Evolutionary conservation across 352 stramenopile species (phyloP), one percentile per base, ranked within the genome.

Genomic region (Phytophthora uliginosa): DNA sequence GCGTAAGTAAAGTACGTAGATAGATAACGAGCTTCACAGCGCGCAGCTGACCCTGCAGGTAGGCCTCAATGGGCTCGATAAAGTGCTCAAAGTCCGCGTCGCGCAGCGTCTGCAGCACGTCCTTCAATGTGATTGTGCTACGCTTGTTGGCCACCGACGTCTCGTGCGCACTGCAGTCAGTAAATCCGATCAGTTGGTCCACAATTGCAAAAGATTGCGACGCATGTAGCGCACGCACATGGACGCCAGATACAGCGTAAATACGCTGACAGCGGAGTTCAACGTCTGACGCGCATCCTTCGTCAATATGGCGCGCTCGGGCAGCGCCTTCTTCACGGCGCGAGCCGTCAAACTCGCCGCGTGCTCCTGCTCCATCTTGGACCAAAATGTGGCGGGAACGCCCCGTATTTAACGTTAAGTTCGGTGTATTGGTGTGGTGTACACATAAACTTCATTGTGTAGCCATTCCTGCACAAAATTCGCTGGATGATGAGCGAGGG

Each of bases 51-150:
- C 86, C 86, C 77, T 81, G 63, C n/a, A 96, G 47, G 71, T 85
- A 96, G 3, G 82, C 69, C 60, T 94, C 89, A 34, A 94, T 81
- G 0, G 89, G 84, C 33, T 73, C 77, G 24, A 92, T 76, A 56
- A 96, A 94, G 56, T 92, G 84, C 57, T 92, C 85, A 61, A 96
- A 93, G 57, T 96, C 86, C n/a, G 83, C 78, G 28, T 96, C 89
- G 5, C 81, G 63, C 48, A 96, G 71, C 40, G 89, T 85, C 28
- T 83, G 78, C 33, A 95, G 67, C 57, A 96, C 89, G 48, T 96
- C 89, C 50, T 90, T 89, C 6, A 91, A 73, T 17, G 84, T 88
- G 59, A 96, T 88, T 7, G 88, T 95, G 61, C 89, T 87, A 26
- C 89, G 84, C 70, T 94, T 94, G 60, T 89, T 91, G 52, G 81